Evolutionary conservation across 345 rosid species (phyloP).

Genomic region (Gossypium raimondii): DNA sequence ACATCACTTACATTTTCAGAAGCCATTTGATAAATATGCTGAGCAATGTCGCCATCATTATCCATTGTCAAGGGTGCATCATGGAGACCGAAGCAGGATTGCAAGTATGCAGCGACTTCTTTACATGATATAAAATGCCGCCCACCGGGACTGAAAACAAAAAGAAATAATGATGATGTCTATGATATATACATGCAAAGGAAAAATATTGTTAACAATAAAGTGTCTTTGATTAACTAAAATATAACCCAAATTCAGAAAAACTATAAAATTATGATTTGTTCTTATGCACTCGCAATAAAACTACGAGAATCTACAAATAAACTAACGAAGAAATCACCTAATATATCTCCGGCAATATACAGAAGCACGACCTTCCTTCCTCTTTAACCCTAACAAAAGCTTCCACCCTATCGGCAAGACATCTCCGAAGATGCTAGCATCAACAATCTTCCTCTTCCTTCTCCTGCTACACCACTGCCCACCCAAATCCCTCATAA

Average conservation of each 20-base stretch:
- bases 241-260: background rate
- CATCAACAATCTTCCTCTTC: conserved; percentile 79
- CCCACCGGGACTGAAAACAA: conserved; percentile 36
- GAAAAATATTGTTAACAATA: background rate
- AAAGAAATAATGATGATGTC: background rate
- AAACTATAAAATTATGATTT: background rate
- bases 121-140: conserved; percentile 65
- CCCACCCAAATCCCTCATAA: conserved; percentile 56
- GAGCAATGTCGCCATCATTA: conserved; percentile 21
- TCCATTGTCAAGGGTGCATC: conserved; percentile 21
- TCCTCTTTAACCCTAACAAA: conserved; percentile 63
- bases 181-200: background rate
- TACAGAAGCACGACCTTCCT: conserved; percentile 59
- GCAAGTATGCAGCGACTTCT: conserved; percentile 58
- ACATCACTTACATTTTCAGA: conserved; percentile 36
- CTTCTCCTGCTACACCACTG: conserved; percentile 81
- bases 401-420: conserved; percentile 78
- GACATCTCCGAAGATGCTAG: conserved; percentile 44
- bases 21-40: conserved; percentile 25
- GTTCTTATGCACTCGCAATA: background rate
- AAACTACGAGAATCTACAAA: background rate
- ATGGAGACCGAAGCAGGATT: conserved; percentile 35
- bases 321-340: conserved; percentile 24
- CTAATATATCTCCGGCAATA: conserved; percentile 71
- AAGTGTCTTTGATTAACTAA: background rate